A percentile compares a stretch with the other conserved stretches of the same genome.
These are phyloP conservation scores for Arthroderma sp. DNA, from an alignment of 2,329 filamentous ascomycete genomes.

Conservation along the genomic window DNA sequence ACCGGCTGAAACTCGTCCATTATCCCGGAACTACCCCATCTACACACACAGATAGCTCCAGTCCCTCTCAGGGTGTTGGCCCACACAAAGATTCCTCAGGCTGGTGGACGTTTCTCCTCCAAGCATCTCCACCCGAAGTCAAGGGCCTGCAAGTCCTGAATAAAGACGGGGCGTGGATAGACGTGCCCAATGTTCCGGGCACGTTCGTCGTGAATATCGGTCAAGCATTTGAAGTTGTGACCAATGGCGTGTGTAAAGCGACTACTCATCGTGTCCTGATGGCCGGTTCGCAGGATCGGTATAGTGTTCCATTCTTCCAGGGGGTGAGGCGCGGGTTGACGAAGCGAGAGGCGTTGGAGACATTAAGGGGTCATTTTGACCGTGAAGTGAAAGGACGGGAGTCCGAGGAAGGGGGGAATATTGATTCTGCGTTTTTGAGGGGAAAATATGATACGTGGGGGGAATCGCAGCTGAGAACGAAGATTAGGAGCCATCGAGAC, in stretches of 20 bases:
- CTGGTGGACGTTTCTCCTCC: slow-evolving; percentile 52
- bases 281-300: slow-evolving; percentile 33
- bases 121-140: slow-evolving; percentile 41
- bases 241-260: slow-evolving; percentile 32
- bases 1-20: slow-evolving; percentile 46
- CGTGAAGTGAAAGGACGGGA: slow-evolving; percentile 15
- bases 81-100: slow-evolving; percentile 51
- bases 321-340: slow-evolving; percentile 37
- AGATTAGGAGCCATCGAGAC: slow-evolving; percentile 39
- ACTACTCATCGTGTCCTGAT: slow-evolving; percentile 30
- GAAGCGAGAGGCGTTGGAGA: slow-evolving; percentile 29
- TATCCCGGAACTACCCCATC: slow-evolving; percentile 30
- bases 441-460: slow-evolving; percentile 44
- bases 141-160: slow-evolving; percentile 33
- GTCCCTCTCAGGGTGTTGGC: slow-evolving; percentile 40
- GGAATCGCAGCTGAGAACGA: slow-evolving; percentile 42
- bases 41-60: slow-evolving; percentile 8
- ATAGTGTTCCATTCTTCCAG: slow-evolving; percentile 36
- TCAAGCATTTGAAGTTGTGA: slow-evolving; percentile 30
- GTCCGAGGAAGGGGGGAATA: slow-evolving; percentile 23
- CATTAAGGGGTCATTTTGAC: slow-evolving; percentile 28
- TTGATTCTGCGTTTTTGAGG: slow-evolving; percentile 39
- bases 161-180: slow-evolving; percentile 14
- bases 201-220: slow-evolving; percentile 18
- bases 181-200: slow-evolving; percentile 3